These are phyloP conservation scores for Chlamydomonas reinhardtii DNA, from an alignment of 163 green algal genomes.

Conservation along the genomic window DNA sequence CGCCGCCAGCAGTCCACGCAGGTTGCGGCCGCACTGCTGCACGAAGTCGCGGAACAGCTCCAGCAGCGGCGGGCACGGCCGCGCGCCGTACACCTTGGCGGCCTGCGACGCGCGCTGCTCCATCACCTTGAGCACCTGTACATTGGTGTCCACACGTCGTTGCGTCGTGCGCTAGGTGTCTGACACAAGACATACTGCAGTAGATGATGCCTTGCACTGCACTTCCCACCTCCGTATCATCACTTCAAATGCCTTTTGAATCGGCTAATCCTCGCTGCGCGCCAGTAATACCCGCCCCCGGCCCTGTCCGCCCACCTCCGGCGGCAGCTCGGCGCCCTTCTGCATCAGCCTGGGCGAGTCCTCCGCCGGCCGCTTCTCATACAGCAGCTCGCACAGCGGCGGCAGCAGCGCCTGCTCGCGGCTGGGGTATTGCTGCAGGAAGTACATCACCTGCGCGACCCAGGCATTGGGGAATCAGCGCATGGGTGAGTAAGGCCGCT, in stretches of 20 bases:
- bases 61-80: constrained; percentile 1
- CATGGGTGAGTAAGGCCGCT: too few relatives aligned
- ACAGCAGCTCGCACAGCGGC: constrained; percentile 55
- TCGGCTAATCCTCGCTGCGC: too few relatives aligned
- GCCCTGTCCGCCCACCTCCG: background rate
- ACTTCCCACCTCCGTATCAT: too few relatives aligned
- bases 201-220: too few relatives aligned
- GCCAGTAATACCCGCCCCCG: too few relatives aligned
- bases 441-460: constrained; percentile 54
- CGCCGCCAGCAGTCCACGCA: constrained; percentile 16
- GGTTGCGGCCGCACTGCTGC: background rate
- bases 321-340: constrained; percentile 1
- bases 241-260: too few relatives aligned
- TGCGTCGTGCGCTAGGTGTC: too few relatives aligned
- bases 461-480: too few relatives aligned
- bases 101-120: background rate
- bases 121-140: constrained; percentile 25
- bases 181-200: too few relatives aligned
- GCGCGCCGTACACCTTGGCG: constrained; percentile 2
- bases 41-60: constrained; percentile 28
- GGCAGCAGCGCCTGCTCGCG: constrained; percentile 49
- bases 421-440: constrained; percentile 48
- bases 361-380: constrained; percentile 5
- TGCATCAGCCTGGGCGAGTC: constrained; percentile 43
- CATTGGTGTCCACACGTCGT: too few relatives aligned